Percentiles rank a stretch among this genome's conserved stretches.
These are phyloP conservation scores for Alternaria angustiovoidea DNA, from an alignment of 2,329 filamentous ascomycete species.

Conservation along the genomic window DNA sequence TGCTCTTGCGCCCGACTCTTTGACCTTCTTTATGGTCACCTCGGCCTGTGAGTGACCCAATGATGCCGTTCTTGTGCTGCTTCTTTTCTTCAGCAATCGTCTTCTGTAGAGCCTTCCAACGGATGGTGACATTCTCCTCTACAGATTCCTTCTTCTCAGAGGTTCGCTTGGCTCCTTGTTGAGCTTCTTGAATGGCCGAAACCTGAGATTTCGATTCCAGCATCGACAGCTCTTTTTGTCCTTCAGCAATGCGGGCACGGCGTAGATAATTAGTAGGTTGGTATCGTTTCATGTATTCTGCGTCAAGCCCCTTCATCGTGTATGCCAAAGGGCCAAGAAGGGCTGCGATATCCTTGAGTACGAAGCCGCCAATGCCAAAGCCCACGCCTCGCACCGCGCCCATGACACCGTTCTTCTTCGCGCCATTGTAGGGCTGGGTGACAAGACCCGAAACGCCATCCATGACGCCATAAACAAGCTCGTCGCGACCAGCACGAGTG, in stretches of 20 bases:
- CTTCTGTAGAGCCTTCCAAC: slow-evolving; percentile 37
- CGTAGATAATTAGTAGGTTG: slow-evolving; percentile 64
- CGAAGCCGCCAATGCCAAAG: slow-evolving; percentile 69
- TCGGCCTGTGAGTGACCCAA: slow-evolving; percentile 36
- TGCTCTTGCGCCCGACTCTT: slow-evolving; percentile 39
- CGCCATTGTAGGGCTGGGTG: slow-evolving; percentile 65
- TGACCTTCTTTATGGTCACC: slow-evolving; percentile 38
- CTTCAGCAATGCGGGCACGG: slow-evolving; percentile 67
- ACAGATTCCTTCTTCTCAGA: slow-evolving; percentile 39
- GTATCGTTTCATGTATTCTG: slow-evolving; percentile 64
- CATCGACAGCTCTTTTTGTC: slow-evolving; percentile 47
- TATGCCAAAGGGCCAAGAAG: slow-evolving; percentile 68
- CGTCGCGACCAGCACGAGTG: slow-evolving; percentile 65
- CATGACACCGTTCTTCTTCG: slow-evolving; percentile 62
- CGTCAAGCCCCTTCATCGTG: slow-evolving; percentile 69
- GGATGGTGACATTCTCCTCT: slow-evolving; percentile 34
- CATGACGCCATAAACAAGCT: slow-evolving; percentile 70
- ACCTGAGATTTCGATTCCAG: slow-evolving; percentile 25
- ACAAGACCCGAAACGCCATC: slow-evolving; percentile 72
- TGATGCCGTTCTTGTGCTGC: slow-evolving; percentile 32
- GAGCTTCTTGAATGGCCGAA: slow-evolving; percentile 13
- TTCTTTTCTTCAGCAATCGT: slow-evolving; percentile 38
- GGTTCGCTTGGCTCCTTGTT: slow-evolving; percentile 10
- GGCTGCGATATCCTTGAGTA: slow-evolving; percentile 71
- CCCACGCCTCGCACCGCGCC: slow-evolving; percentile 64